A percentile compares a stretch with the other conserved stretches of the same genome.
These are phyloP conservation scores for Pyricularia pennisetigena DNA, from an alignment of 2,329 filamentous ascomycete genomes.

Conservation along the genomic window DNA sequence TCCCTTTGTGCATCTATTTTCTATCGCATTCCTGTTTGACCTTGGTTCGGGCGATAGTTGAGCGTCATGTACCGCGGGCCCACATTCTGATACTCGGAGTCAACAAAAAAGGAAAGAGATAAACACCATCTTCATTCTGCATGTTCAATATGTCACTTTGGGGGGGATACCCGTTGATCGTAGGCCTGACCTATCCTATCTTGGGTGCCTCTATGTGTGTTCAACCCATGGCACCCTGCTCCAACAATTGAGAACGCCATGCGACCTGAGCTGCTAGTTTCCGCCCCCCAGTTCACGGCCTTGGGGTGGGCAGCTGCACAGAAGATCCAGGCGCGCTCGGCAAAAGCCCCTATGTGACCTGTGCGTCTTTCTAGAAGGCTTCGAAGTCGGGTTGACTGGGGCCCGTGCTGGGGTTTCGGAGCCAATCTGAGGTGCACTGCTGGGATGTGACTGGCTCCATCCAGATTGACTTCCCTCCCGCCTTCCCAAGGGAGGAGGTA, in stretches of 20 bases:
- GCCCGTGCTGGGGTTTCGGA: constrained; percentile 3
- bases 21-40: background rate
- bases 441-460: background rate
- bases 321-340: constrained; percentile 10
- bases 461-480: background rate
- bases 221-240: background rate
- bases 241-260: background rate
- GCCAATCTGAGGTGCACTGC: background rate
- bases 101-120: background rate
- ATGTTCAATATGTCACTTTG: background rate
- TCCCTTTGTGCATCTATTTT: background rate
- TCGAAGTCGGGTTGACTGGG: background rate
- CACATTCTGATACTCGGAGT: background rate
- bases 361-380: constrained; percentile 10
- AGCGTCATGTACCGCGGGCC: background rate
- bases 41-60: background rate
- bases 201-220: background rate
- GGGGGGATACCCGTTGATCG: background rate
- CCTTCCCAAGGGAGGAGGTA: background rate
- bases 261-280: background rate
- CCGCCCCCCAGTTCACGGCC: background rate
- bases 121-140: background rate
- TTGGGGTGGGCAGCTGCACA: constrained; percentile 9
- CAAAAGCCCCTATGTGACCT: constrained; percentile 7
- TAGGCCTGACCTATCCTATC: background rate